Conservation (phyloP, 2,329 filamentous ascomycete genomes). For the Botrytis cinerea region DNA sequence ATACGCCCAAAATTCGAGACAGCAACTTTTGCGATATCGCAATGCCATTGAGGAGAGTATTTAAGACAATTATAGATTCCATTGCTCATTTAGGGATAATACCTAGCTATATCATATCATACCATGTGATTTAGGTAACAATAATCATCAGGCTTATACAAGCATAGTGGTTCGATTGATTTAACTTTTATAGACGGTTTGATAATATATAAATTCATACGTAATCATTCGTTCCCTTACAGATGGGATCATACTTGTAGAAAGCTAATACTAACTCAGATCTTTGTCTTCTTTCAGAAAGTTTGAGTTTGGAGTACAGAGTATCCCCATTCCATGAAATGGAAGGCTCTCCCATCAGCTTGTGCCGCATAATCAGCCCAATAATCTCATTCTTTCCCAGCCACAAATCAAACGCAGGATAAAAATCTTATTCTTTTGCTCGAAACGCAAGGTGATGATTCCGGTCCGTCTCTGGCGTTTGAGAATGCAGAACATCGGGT, state of each 20-base stretch:
- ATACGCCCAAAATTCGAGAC: not conserved
- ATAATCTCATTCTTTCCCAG: not conserved
- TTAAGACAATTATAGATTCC: not conserved
- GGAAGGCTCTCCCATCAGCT: not conserved
- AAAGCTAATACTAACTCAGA: not conserved
- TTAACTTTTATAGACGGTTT: not conserved
- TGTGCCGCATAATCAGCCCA: not conserved
- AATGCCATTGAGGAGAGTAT: not conserved
- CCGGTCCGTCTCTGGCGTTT: not conserved
- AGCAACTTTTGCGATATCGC: not conserved
- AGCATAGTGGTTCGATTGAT: not conserved
- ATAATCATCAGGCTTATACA: rapidly evolving
- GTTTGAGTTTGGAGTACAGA: not conserved
- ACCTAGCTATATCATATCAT: not conserved
- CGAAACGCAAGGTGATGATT: not conserved
- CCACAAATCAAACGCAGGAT: not conserved
- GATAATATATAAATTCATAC: not conserved
- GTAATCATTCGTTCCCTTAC: not conserved
- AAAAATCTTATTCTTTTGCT: not conserved
- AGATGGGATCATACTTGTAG: not conserved
- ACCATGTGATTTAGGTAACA: not conserved
- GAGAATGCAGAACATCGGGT: rapidly evolving
- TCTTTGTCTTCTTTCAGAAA: not conserved
- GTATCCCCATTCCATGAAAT: not conserved
- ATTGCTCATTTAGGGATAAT: not conserved